Evolutionary conservation across 441 rosid species (phyloP).

Genomic region (Daphne laureola): DNA sequence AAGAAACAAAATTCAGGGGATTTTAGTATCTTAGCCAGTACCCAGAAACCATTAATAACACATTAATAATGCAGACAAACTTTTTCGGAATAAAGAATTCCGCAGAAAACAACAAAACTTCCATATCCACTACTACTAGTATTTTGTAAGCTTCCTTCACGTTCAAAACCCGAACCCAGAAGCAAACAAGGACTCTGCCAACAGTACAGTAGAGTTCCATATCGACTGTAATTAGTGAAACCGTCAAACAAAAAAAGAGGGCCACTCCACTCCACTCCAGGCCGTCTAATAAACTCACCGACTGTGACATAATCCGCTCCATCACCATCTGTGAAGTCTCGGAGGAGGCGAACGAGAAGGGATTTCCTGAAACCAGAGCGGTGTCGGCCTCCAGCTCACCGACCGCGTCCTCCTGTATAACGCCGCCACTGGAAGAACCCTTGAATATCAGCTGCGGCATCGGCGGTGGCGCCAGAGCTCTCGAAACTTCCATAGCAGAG

Average conservation of each 20-base stretch:
- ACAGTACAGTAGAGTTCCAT: neutral
- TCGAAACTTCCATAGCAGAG: constrained; percentile 78
- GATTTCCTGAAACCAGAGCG: constrained; percentile 66
- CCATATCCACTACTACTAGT: too few relatives aligned
- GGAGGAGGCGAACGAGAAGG: constrained; percentile 79
- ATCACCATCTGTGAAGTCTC: constrained; percentile 93
- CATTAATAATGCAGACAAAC: neutral
- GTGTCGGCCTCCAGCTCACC: constrained; percentile 46
- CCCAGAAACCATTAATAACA: neutral
- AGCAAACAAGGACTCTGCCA: neutral
- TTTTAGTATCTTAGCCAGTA: too few relatives aligned
- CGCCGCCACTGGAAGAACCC: constrained; percentile 22
- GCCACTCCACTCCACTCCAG: too few relatives aligned
- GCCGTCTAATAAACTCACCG: constrained; percentile 43
- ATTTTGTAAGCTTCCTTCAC: neutral
- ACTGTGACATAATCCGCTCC: constrained; percentile 94
- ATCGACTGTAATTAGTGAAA: constrained; percentile 18
- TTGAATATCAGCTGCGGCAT: constrained; percentile 9
- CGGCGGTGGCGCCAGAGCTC: constrained; percentile 45
- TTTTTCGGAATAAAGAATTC: too few relatives aligned
- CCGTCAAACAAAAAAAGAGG: neutral
- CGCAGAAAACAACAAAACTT: neutral
- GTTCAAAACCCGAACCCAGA: neutral
- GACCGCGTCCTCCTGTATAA: constrained; percentile 54
- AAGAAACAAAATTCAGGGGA: neutral